Evolutionary conservation across 257 asterid genomes (phyloP).

Genomic region (Vinca minor): DNA sequence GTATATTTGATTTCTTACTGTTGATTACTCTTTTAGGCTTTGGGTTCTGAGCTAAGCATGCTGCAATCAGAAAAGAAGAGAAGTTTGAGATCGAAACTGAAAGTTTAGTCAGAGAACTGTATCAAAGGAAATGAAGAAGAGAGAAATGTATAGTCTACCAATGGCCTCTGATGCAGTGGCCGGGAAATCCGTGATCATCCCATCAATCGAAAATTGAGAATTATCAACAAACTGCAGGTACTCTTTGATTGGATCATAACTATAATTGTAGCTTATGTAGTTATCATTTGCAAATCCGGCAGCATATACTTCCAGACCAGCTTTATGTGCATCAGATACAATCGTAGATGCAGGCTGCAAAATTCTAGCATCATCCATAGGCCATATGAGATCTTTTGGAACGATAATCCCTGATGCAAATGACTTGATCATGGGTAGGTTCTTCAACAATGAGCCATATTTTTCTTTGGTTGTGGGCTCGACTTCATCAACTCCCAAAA

Average conservation of each 20-base stretch:
- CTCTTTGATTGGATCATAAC: conserved; percentile 77
- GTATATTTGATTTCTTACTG: conserved; percentile 31
- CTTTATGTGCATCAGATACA: conserved; percentile 72
- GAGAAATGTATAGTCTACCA: conserved; percentile 33
- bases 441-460: conserved; percentile 42
- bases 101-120: not conserved
- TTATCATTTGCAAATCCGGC: conserved; percentile 75
- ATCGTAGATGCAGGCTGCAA: conserved; percentile 57
- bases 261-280: conserved; percentile 59
- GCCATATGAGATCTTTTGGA: conserved; percentile 82
- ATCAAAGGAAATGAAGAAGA: not conserved
- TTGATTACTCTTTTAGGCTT: conserved; percentile 39
- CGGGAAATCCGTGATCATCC: conserved; percentile 71
- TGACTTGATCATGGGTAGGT: conserved; percentile 51
- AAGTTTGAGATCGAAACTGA: conserved; percentile 1
- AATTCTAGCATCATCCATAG: conserved; percentile 29
- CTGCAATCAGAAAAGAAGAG: conserved; percentile 41
- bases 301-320: conserved; percentile 62
- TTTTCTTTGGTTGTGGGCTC: conserved; percentile 61
- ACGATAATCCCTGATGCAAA: conserved; percentile 73
- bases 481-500: conserved; percentile 27
- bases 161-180: conserved; percentile 77
- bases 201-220: conserved; percentile 72
- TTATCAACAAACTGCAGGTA: conserved; percentile 55
- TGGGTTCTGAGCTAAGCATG: conserved; percentile 48